A percentile compares a stretch with the other conserved stretches of the same genome.
Evolutionary conservation across 345 rosid species (phyloP).

Genomic region (Streptanthus diversifolius): DNA sequence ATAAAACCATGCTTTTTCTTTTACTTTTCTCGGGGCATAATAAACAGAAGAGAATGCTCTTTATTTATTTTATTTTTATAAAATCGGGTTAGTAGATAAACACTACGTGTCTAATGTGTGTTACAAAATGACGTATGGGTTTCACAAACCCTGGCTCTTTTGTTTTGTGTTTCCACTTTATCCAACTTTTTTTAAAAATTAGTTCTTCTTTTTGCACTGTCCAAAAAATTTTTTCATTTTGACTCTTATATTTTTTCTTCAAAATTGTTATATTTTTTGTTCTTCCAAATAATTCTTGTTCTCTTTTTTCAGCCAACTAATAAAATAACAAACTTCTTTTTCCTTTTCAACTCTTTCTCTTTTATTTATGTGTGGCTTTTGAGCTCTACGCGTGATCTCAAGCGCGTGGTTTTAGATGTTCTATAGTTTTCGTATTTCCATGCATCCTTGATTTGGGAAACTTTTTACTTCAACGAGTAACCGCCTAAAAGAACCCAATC

Average conservation of each 20-base stretch:
- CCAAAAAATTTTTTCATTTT: slow-evolving; percentile 22
- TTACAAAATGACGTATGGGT: slow-evolving; percentile 24
- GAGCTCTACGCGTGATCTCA: neutral
- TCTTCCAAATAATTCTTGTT: slow-evolving; percentile 9
- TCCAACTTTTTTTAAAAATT: slow-evolving; percentile 22
- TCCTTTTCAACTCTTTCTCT: slow-evolving; percentile 11
- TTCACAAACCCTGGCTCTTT: neutral
- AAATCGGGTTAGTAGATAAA: neutral
- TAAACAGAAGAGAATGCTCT: neutral
- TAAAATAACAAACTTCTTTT: neutral
- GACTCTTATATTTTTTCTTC: neutral
- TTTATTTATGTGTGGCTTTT: neutral
- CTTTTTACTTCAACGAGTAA: slow-evolving; percentile 17
- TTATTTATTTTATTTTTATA: no score
- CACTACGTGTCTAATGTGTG: slow-evolving; percentile 17
- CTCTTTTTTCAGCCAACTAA: slow-evolving; percentile 1
- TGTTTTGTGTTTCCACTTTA: slow-evolving; percentile 34
- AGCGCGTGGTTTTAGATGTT: slow-evolving; percentile 31
- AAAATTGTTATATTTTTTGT: neutral
- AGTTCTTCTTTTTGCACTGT: slow-evolving; percentile 25
- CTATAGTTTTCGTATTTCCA: slow-evolving; percentile 14
- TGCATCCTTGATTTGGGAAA: slow-evolving; percentile 18
- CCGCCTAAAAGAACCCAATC: slow-evolving; percentile 22
- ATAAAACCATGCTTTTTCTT: neutral
- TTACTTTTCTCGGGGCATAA: neutral